These are phyloP conservation scores for Syzygium syzygioides DNA, from an alignment of 441 rosid species.

Conservation along the genomic window DNA sequence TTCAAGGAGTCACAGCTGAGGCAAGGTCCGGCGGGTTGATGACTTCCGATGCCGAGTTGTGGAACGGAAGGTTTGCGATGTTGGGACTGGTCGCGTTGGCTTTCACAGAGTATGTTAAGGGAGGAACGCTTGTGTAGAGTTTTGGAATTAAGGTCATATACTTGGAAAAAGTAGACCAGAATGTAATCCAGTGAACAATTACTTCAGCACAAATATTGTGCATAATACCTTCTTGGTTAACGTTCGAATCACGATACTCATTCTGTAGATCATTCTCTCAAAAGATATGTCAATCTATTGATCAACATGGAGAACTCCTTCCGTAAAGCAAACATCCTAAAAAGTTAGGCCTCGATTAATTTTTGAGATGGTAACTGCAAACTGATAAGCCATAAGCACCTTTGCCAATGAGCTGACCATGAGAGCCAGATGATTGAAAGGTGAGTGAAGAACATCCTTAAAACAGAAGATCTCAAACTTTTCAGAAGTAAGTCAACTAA, in stretches of 20 bases:
- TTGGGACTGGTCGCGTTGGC: neutral
- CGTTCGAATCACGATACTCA: neutral
- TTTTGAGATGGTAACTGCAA: neutral
- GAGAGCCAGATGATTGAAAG: neutral
- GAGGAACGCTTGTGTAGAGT: neutral
- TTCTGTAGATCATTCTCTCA: neutral
- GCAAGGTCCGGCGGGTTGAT: neutral
- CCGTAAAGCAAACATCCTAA: neutral
- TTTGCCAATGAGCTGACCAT: neutral
- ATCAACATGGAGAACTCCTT: neutral
- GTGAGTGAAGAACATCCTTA: neutral
- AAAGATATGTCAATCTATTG: neutral
- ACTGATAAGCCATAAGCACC: neutral
- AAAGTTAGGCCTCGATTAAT: neutral
- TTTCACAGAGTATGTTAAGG: neutral
- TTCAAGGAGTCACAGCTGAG: neutral
- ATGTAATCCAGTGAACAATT: neutral
- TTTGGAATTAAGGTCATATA: neutral
- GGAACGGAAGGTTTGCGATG: neutral
- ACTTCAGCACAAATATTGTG: rapidly evolving
- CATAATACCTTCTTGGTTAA: neutral
- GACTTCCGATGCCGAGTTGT: neutral
- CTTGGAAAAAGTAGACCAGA: neutral
- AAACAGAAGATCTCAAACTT: rapidly evolving
- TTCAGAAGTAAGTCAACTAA: neutral